Base-by-base conservation (phyloP, 2,329 filamentous ascomycete genomes). In the Nannizziopsis arthrosporioides region DNA sequence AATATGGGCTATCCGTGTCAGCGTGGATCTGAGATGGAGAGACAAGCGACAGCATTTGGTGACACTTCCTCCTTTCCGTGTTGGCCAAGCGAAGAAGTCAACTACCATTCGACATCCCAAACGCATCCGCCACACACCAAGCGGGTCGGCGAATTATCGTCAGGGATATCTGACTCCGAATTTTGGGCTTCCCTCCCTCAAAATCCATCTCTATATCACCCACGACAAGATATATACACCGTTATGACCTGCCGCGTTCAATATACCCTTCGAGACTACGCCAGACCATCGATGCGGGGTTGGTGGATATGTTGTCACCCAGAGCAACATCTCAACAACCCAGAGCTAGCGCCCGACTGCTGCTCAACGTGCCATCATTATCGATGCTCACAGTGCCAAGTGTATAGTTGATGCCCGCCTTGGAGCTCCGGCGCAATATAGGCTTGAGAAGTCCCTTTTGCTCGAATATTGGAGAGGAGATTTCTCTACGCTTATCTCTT, bases 251-350 rank as follows among this genome's bases (percentile, higher is more conserved):
- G 30, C n/a, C 27, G 34, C 5, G 5, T 27, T 18, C 35, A 27
- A 15, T 31, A 45, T 19, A 11, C 22, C n/a, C 43, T 35, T n/a
- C 43, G 19, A 12, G 34, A 45, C 37, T 38, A 15, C 38, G 17
- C 43, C 3, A 36, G 30, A 35, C 44, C 36, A 2, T 41, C 36
- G 2, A 47, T 47, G 44, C 44, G 37, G 14, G 49, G 50, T 2
- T 56, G 46, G 48, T 56, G 54, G 55, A 27, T 30, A 14, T 54
- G 53, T 17, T 48, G 52, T 38, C 41, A 49, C 10, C 47, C 15
- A 9, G 42, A 50, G 14, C 4, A 22, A 3, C 49, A 54, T 42
- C 34, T 53, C 42, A 54, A 56, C 50, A 58, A 54, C 34, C 54
- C 52, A 2, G 44, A 14, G 2, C 36, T 56, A 18, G 19, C 32